phyloP scores from a whole-genome alignment of 352 stramenopile species.

The Blastocystis sp. region DNA sequence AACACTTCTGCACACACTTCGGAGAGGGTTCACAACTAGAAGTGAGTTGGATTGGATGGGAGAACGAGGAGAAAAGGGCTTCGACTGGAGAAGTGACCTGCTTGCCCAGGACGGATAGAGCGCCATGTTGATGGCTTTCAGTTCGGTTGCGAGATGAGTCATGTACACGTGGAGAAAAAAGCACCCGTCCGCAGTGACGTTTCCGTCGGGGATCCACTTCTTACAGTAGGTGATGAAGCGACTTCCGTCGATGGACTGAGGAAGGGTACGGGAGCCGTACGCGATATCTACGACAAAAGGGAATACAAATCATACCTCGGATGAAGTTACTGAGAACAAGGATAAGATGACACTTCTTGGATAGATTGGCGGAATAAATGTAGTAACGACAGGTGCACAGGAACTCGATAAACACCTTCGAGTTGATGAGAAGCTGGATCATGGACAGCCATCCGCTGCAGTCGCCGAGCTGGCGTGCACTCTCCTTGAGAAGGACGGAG shows the following conservation, averaged over 20 bases:
- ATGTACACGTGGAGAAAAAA: neutral
- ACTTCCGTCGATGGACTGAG: neutral
- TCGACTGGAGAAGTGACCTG: neutral
- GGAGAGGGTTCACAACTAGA: neutral
- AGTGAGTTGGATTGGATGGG: neutral
- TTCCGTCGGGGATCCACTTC: constrained; percentile 26
- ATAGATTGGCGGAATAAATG: neutral
- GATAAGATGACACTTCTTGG: constrained; percentile 19
- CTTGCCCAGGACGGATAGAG: neutral
- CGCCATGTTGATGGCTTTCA: neutral
- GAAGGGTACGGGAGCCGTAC: neutral
- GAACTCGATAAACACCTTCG: constrained; percentile 50
- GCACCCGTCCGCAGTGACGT: neutral
- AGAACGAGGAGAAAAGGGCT: neutral
- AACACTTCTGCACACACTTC: neutral
- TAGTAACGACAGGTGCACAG: constrained; percentile 10
- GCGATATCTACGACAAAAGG: neutral
- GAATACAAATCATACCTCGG: neutral
- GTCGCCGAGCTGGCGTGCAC: neutral
- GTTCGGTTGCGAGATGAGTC: neutral
- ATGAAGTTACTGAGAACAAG: neutral
- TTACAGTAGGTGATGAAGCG: neutral
- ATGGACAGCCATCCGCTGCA: neutral
- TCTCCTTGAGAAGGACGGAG: neutral
- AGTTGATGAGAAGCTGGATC: neutral